Conservation (phyloP, 176 grass and related monocot species). For the Lolium multiflorum region DNA sequence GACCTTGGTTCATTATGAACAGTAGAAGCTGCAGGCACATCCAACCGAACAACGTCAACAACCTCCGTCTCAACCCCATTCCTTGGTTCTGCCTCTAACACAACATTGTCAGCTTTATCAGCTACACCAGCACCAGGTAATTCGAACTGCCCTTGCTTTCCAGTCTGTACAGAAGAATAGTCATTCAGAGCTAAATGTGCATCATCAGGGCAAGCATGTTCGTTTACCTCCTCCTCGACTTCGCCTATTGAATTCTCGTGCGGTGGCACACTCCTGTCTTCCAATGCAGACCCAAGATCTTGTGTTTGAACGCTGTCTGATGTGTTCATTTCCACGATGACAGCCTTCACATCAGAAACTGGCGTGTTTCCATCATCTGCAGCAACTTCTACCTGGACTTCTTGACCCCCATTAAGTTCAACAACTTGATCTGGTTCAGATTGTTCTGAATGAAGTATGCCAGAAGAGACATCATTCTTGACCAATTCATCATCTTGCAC, state of each 20-base stretch:
- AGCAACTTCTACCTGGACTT: conserved; percentile 28
- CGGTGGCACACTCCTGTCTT: neutral
- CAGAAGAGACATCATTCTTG: conserved; percentile 27
- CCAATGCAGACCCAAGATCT: neutral
- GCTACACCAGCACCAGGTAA: conserved; percentile 11
- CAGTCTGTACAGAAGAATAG: conserved; percentile 30
- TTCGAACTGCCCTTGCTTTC: conserved; percentile 23
- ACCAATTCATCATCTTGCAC: conserved; percentile 28
- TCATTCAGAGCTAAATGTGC: conserved; percentile 32
- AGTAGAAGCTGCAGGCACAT: conserved; percentile 19
- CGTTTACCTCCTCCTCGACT: conserved; percentile 26
- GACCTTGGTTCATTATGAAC: conserved; percentile 27
- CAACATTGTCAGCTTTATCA: conserved; percentile 36
- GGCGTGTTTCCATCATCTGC: conserved; percentile 1
- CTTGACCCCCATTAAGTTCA: neutral
- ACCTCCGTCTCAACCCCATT: conserved; percentile 17
- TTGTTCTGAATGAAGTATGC: conserved; percentile 18
- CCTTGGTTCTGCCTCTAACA: conserved; percentile 23
- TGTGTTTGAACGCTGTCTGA: conserved; percentile 20
- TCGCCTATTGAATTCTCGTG: neutral
- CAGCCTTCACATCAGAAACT: conserved; percentile 36
- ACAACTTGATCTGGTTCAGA: conserved; percentile 31
- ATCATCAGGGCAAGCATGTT: neutral
- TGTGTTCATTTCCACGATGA: conserved; percentile 25
- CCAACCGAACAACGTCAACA: conserved; percentile 21